A percentile compares a stretch with the other conserved stretches of the same genome.
Evolutionary conservation across 371 early-diverging fungal species (phyloP).

Genomic region (Rhizomucor miehei): DNA sequence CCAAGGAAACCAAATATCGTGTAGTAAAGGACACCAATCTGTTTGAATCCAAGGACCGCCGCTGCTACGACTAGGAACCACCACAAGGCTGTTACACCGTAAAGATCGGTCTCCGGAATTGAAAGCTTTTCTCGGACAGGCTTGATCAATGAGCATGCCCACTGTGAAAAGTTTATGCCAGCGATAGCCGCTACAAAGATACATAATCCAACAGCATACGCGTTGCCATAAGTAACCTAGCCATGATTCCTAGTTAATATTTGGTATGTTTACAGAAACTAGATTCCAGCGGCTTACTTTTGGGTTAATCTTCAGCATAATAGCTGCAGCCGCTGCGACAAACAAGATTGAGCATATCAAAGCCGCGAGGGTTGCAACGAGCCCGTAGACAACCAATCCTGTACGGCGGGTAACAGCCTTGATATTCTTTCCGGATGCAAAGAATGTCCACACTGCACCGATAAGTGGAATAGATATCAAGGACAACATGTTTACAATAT

Average conservation of each 20-base stretch:
- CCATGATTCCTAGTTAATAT: no score
- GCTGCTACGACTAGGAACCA: slow-evolving; percentile 38
- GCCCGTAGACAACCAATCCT: slow-evolving; percentile 18
- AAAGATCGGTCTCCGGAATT: slow-evolving; percentile 17
- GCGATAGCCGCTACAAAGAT: slow-evolving; percentile 11
- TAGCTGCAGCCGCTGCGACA: slow-evolving; percentile 9
- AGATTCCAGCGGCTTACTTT: no score
- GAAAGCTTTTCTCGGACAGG: slow-evolving; percentile 4
- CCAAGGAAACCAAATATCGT: slow-evolving; percentile 36
- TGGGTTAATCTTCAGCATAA: slow-evolving; percentile 27
- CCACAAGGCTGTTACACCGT: slow-evolving; percentile 50
- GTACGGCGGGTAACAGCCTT: neutral
- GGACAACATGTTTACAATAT: slow-evolving; percentile 35
- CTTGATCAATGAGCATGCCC: slow-evolving; percentile 26
- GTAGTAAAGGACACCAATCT: slow-evolving; percentile 44
- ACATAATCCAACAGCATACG: slow-evolving; percentile 20
- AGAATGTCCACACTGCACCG: slow-evolving; percentile 25
- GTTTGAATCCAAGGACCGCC: slow-evolving; percentile 18
- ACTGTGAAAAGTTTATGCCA: slow-evolving; percentile 20
- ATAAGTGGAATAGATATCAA: slow-evolving; percentile 32
- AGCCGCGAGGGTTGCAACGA: slow-evolving; percentile 23
- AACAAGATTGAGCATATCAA: slow-evolving; percentile 14
- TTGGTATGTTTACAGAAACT: no score
- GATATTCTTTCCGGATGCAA: no score
- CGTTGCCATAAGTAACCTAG: slow-evolving; percentile 40